These are phyloP conservation scores for Herpetospermum pedunculosum DNA, from an alignment of 306 rosid genomes.

Conservation along the genomic window DNA sequence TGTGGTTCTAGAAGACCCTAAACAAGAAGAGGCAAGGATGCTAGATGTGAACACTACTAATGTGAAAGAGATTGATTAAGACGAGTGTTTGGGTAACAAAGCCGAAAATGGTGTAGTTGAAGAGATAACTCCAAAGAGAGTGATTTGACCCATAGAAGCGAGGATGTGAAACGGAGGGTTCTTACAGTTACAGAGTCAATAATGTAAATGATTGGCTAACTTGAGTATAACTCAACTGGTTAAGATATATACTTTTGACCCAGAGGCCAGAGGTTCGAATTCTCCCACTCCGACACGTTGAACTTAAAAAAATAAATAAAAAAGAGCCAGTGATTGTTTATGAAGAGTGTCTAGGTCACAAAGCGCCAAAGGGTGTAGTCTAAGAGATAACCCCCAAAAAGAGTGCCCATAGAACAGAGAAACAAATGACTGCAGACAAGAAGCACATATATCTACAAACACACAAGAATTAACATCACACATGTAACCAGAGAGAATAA, in stretches of 20 bases:
- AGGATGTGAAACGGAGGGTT: background rate
- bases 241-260: no score
- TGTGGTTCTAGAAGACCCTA: background rate
- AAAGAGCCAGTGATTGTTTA: background rate
- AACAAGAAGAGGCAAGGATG: background rate
- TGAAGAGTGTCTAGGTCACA: background rate
- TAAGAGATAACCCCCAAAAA: background rate
- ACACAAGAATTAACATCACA: background rate
- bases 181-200: background rate
- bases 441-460: background rate
- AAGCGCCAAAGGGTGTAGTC: background rate
- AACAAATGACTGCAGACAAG: background rate
- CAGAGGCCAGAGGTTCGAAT: no score
- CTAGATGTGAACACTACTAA: background rate
- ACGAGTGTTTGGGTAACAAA: background rate
- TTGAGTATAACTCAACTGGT: no score
- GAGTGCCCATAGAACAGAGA: background rate
- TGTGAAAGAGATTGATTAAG: background rate
- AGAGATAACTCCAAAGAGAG: background rate
- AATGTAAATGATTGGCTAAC: no score
- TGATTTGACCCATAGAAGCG: background rate
- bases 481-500: constrained; percentile 9
- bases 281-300: no score
- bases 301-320: no score
- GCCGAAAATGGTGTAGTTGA: background rate